phyloP scores from a whole-genome alignment of 345 rosid genomes.

The Gossypium longicalyx region DNA sequence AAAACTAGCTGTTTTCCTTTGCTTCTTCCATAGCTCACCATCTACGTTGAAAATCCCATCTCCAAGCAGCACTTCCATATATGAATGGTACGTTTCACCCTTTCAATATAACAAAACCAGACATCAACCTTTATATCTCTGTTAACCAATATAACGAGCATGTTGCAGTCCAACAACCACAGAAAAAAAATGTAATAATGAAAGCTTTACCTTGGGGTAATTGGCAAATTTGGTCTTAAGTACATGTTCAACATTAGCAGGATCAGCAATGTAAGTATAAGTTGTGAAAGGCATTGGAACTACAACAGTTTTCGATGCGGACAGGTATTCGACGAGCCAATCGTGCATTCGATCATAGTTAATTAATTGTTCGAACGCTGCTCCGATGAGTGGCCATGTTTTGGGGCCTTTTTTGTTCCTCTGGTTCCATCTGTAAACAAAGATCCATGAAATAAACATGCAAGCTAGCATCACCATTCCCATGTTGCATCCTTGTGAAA shows the following conservation, averaged over 20 bases:
- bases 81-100: constrained; percentile 91
- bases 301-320: constrained; percentile 57
- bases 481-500: constrained; percentile 32
- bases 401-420: constrained; percentile 69
- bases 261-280: constrained; percentile 91
- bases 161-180: background rate
- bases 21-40: constrained; percentile 89
- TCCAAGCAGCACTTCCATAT: constrained; percentile 90
- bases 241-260: constrained; percentile 81
- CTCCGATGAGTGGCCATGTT: constrained; percentile 95
- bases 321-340: constrained; percentile 73
- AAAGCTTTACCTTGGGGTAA: constrained; percentile 72
- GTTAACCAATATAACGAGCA: background rate
- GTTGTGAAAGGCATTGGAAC: constrained; percentile 89
- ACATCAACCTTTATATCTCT: background rate
- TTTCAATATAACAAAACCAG: constrained; percentile 23
- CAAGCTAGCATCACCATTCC: constrained; percentile 39
- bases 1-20: constrained; percentile 91
- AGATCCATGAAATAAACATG: constrained; percentile 55
- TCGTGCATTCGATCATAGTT: constrained; percentile 89
- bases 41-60: constrained; percentile 88
- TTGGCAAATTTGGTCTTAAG: constrained; percentile 81
- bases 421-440: constrained; percentile 69
- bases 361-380: constrained; percentile 72
- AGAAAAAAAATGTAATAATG: background rate